These are phyloP conservation scores for Eustoma russellianum DNA, from an alignment of 257 asterid genomes.

Conservation along the genomic window DNA sequence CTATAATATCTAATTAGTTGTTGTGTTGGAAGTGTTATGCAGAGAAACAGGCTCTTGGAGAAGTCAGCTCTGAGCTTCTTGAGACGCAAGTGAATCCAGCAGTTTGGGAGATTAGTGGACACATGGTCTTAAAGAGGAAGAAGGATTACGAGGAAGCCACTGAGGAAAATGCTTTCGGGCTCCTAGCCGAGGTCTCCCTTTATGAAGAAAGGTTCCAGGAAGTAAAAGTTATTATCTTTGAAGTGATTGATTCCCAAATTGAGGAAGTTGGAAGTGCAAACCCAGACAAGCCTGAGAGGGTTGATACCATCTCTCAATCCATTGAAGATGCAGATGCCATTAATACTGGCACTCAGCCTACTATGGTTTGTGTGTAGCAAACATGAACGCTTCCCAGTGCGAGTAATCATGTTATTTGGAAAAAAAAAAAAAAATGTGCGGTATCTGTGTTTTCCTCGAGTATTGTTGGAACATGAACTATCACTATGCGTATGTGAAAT, in stretches of 20 bases:
- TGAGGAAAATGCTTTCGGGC: constrained; percentile 85
- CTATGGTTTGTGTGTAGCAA: constrained; percentile 54
- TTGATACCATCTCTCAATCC: constrained; percentile 27
- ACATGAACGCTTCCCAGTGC: background rate
- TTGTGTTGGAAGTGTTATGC: constrained; percentile 68
- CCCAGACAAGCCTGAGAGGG: constrained; percentile 15
- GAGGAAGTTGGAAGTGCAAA: constrained; percentile 13
- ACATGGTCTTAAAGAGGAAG: constrained; percentile 92
- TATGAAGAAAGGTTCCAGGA: constrained; percentile 83
- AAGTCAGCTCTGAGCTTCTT: constrained; percentile 79
- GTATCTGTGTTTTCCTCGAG: too few species aligned
- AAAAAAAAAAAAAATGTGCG: too few species aligned
- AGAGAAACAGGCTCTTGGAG: constrained; percentile 96
- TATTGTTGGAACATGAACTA: too few species aligned
- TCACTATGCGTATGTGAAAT: too few species aligned
- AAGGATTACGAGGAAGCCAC: constrained; percentile 77
- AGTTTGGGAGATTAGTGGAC: constrained; percentile 99
- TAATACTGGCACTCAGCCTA: constrained; percentile 35
- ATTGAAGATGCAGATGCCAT: constrained; percentile 53
- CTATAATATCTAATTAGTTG: background rate
- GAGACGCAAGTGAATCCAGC: constrained; percentile 98
- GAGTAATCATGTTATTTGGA: too few species aligned
- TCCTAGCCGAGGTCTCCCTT: constrained; percentile 89
- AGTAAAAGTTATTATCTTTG: constrained; percentile 80
- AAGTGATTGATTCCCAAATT: constrained; percentile 31